Base-by-base conservation (phyloP, 129 eudicot species). In the Cynara cardunculus region DNA sequence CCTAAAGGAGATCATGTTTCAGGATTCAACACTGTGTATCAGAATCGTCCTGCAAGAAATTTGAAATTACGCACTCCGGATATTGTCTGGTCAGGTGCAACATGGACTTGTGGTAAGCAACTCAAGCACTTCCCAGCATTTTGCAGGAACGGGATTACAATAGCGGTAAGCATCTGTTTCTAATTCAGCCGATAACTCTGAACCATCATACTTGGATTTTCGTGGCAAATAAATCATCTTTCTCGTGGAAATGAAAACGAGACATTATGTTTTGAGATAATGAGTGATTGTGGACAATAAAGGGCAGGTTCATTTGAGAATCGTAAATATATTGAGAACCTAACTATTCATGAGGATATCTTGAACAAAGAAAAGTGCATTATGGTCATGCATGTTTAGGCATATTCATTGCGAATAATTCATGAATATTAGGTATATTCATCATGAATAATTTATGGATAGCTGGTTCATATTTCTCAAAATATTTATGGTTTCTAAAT, bases 41-140 rank as follows among this genome's bases (percentile, higher is more conserved):
- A 95, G 88, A 89, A 87, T 53, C 92, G 85, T 34, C 77, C 82
- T 80, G 81, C 93, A 69, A 96, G 89, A 82, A 91, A 84, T 74
- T 46, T 83, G 84, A 96, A 86, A 73, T 81, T 78, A 32, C 88
- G 82, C 31, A 35, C 72, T 64, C 87, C 89, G 25, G 98, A 89
- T 39, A 91, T 96, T 77, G 88, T 85, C 76, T 96, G 99, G 99
- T 89, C 97, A 41, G 99, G 99, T 86, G 87, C 69, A 56, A 76
- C 97, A 25, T 96, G 99, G 99, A 71, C 86, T 34, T 96, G 99
- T 83, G 87, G 91, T 74, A 96, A 96, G 85, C 98, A 96, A 79
- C 91, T 93, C 30, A 93, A 89, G 78, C 99, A 96, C 79, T 96
- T 85, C 79, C 92, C 99, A 49, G 90, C 95, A 35, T 96, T 96